phyloP scores from a whole-genome alignment of 768 basidiomycete genomes.

The Tulasnella sp. region DNA sequence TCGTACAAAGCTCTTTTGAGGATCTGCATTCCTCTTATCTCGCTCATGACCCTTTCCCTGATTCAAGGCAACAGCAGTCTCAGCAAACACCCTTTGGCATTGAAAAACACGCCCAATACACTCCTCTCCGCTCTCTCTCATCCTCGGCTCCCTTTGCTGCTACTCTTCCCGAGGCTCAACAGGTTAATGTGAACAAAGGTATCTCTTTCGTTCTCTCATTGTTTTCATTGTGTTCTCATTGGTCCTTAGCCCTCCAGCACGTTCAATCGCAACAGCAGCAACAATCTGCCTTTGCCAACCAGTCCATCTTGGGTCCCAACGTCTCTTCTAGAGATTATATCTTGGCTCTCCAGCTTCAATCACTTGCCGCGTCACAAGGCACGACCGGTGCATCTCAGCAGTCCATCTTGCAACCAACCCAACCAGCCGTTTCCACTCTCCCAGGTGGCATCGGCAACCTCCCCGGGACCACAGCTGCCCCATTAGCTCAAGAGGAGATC shows the following conservation, averaged over 20 bases:
- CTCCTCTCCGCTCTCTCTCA: too few relatives aligned
- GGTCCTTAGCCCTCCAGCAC: neutral
- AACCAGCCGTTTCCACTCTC: constrained; percentile 5
- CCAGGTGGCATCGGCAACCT: constrained; percentile 19
- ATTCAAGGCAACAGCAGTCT: too few relatives aligned
- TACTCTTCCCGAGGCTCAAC: constrained; percentile 13
- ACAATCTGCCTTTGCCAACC: constrained; percentile 3
- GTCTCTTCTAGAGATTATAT: constrained; percentile 10
- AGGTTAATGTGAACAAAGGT: constrained; percentile 14
- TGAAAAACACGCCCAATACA: too few relatives aligned
- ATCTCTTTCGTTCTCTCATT: neutral
- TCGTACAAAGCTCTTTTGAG: too few relatives aligned
- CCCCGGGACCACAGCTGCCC: constrained; percentile 46
- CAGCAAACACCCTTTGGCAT: too few relatives aligned
- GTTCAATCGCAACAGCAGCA: constrained; percentile 8
- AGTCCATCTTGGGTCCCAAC: neutral
- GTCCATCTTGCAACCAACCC: too few relatives aligned
- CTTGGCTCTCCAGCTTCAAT: constrained; percentile 11
- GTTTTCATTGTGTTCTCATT: neutral
- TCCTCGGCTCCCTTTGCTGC: too few relatives aligned
- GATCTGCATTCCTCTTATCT: too few relatives aligned
- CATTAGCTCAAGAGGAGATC: constrained; percentile 62
- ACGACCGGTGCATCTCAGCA: constrained; percentile 24
- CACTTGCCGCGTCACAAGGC: constrained; percentile 19
- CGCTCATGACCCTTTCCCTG: too few relatives aligned